phyloP scores from a whole-genome alignment of 2,329 filamentous ascomycete species.

The Diaporthe citriasiana region DNA sequence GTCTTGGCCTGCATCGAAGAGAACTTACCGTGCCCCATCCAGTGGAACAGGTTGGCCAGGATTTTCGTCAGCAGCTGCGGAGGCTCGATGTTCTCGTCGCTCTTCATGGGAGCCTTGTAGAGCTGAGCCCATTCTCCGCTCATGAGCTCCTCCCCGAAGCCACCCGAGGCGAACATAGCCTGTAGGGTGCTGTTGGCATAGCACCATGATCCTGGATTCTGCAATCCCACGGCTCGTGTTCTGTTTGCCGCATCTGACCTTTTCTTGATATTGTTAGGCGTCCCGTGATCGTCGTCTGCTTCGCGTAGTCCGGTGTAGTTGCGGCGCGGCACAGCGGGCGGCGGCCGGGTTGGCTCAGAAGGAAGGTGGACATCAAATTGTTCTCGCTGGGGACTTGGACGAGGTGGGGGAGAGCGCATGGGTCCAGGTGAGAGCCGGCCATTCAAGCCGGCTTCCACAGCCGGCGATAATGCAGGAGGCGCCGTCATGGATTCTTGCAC shows the following conservation, averaged over 20 bases:
- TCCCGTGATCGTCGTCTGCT: constrained; percentile 54
- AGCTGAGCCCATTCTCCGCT: constrained; percentile 70
- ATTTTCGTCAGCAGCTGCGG: constrained; percentile 73
- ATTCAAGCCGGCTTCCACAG: constrained; percentile 35
- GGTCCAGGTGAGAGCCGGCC: constrained; percentile 22
- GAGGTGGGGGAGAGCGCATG: constrained; percentile 17
- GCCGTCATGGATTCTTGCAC: constrained; percentile 73
- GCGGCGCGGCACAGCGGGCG: constrained; percentile 75
- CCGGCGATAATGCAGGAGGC: constrained; percentile 43
- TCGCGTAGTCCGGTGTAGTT: constrained; percentile 84
- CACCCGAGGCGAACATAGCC: constrained; percentile 80
- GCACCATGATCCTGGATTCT: constrained; percentile 87
- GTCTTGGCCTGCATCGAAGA: constrained; percentile 66
- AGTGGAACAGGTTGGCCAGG: constrained; percentile 70
- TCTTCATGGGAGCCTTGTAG: constrained; percentile 78
- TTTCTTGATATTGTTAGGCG: constrained; percentile 58
- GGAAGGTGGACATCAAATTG: constrained; percentile 64
- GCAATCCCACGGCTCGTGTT: constrained; percentile 77
- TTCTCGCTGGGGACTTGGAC: constrained; percentile 44
- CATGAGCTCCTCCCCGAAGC: constrained; percentile 76
- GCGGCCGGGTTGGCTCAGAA: constrained; percentile 74
- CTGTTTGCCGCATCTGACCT: constrained; percentile 54
- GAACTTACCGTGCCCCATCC: constrained; percentile 67
- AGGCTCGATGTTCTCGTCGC: constrained; percentile 65
- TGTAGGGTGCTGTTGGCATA: constrained; percentile 95